These are phyloP conservation scores for Rubia yunnanensis DNA, from an alignment of 257 asterid genomes.

Conservation along the genomic window DNA sequence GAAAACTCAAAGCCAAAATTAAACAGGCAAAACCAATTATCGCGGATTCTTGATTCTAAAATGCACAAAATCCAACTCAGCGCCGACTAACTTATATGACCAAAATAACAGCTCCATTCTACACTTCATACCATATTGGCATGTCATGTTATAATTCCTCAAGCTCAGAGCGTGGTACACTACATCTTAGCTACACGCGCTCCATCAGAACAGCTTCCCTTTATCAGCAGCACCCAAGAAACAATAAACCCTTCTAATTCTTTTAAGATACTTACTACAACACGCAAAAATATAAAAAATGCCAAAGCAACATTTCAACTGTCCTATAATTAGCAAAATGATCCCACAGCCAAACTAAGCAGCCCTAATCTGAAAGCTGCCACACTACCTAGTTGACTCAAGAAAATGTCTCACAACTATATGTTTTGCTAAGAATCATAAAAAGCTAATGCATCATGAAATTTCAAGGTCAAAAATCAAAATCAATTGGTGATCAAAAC, in stretches of 20 bases:
- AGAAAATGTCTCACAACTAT: neutral
- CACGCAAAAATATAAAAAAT: neutral
- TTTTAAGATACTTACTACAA: neutral
- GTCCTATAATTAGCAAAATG: neutral
- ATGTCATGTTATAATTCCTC: neutral
- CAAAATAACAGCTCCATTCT: neutral
- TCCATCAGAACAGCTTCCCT: neutral
- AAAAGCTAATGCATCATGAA: too few species aligned
- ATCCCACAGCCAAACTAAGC: neutral
- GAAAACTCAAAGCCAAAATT: slow-evolving; percentile 16
- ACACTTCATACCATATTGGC: neutral
- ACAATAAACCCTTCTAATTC: neutral
- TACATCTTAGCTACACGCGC: neutral
- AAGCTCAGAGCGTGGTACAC: neutral
- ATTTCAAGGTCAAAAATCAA: too few species aligned
- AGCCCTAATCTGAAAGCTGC: neutral
- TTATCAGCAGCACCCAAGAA: neutral
- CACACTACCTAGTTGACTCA: neutral
- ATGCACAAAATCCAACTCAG: neutral
- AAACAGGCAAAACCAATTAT: slow-evolving; percentile 9
- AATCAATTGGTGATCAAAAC: neutral
- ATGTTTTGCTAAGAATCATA: neutral
- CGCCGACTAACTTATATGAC: neutral
- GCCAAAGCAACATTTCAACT: neutral
- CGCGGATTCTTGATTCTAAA: neutral